phyloP scores from a whole-genome alignment of 306 rosid species.

The Quercus cerris region DNA sequence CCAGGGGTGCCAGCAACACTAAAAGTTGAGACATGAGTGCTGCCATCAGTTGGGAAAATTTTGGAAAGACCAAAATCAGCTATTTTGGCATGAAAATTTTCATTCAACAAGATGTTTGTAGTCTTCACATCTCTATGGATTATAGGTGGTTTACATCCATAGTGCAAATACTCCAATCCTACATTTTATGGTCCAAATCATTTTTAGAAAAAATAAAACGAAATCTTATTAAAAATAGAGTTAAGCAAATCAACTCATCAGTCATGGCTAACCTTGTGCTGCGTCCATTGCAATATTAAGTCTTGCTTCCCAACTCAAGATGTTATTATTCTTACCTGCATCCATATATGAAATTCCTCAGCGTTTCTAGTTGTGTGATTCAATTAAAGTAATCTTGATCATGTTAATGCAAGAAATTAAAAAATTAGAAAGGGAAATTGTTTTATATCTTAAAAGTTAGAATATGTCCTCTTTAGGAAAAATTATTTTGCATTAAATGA shows the following conservation, averaged over 20 bases:
- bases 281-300: constrained; percentile 53
- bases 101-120: constrained; percentile 38
- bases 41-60: constrained; percentile 19
- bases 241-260: not conserved
- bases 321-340: constrained; percentile 35
- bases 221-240: too few relatives aligned
- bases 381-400: too few relatives aligned
- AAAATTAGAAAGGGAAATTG: too few relatives aligned
- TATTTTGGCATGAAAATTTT: constrained; percentile 33
- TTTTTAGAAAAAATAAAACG: too few relatives aligned
- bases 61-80: constrained; percentile 48
- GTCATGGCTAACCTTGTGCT: constrained; percentile 43
- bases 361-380: too few relatives aligned
- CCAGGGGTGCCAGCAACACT: constrained; percentile 44
- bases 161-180: constrained; percentile 58
- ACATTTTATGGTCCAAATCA: not conserved
- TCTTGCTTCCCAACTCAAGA: constrained; percentile 55
- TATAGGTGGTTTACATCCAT: constrained; percentile 41
- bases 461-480: too few relatives aligned
- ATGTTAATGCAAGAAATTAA: too few relatives aligned
- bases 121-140: constrained; percentile 49
- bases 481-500: too few relatives aligned
- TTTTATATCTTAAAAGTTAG: too few relatives aligned
- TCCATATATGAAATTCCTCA: not conserved
- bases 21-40: constrained; percentile 21